These are phyloP conservation scores for Ascoidea asiatica DNA, from an alignment of 805 yeast genomes.

Conservation along the genomic window DNA sequence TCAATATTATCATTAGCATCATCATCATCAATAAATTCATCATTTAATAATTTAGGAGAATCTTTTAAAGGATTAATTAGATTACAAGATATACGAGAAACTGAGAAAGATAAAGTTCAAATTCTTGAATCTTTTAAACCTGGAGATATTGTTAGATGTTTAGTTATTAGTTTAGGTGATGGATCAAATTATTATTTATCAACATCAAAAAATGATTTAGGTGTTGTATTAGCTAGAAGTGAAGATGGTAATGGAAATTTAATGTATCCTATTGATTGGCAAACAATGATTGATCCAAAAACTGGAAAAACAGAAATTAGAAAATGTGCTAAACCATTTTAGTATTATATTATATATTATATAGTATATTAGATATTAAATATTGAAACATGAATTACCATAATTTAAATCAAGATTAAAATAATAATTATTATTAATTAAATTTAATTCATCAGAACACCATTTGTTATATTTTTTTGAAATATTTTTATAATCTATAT, in stretches of 20 bases:
- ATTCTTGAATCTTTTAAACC: slow-evolving; percentile 73
- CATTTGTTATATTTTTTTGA: too few relatives aligned
- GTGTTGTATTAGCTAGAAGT: slow-evolving; percentile 80
- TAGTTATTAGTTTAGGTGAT: slow-evolving; percentile 77
- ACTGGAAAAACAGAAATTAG: slow-evolving; percentile 69
- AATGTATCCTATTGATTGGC: slow-evolving; percentile 92
- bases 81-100: slow-evolving; percentile 77
- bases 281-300: slow-evolving; percentile 70
- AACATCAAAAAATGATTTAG: slow-evolving; percentile 84
- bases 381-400: too few relatives aligned
- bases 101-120: slow-evolving; percentile 81
- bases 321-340: slow-evolving; percentile 86
- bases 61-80: slow-evolving; percentile 79
- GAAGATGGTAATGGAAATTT: slow-evolving; percentile 53
- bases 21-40: slow-evolving; percentile 27
- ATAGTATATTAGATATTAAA: too few relatives aligned
- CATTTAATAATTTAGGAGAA: slow-evolving; percentile 61
- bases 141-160: slow-evolving; percentile 84
- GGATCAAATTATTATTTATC: slow-evolving; percentile 82
- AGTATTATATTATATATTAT: too few relatives aligned
- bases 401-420: too few relatives aligned
- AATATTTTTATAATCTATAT: too few relatives aligned
- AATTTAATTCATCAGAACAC: too few relatives aligned
- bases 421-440: too few relatives aligned
- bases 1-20: slow-evolving; percentile 24